Evolutionary conservation across 495 filamentous ascomycete genomes (phyloP).

Genomic region (Neurospora sublineolata): DNA sequence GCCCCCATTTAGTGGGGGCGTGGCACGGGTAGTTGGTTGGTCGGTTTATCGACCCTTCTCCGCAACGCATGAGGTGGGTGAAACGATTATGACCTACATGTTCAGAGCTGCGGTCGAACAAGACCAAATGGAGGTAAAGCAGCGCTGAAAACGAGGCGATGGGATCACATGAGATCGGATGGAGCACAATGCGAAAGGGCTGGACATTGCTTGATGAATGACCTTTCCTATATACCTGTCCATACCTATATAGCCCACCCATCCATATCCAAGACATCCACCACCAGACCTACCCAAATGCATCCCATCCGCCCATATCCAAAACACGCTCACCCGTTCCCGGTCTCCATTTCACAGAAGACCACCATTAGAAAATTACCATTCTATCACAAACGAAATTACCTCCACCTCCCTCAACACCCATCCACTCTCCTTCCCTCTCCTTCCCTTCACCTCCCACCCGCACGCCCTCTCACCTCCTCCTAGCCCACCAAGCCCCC

Average conservation of each 20-base stretch:
- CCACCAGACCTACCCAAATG: not conserved
- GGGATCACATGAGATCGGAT: no score
- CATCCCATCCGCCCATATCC: not conserved
- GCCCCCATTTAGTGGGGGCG: no score
- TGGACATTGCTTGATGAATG: not conserved
- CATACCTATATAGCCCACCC: not conserved
- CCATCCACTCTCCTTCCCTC: not conserved
- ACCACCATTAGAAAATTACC: not conserved
- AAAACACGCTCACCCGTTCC: not conserved
- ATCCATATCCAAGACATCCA: not conserved
- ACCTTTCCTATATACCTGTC: not conserved
- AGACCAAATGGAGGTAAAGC: no score
- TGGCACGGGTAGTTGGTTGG: not conserved
- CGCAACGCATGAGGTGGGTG: no score
- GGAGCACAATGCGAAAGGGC: no score
- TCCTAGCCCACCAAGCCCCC: constrained; percentile 88
- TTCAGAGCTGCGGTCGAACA: no score
- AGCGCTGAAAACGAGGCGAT: no score
- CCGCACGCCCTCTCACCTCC: constrained; percentile 26
- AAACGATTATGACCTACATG: no score
- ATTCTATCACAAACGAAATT: not conserved
- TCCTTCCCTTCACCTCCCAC: not conserved
- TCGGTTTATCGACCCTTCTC: not conserved
- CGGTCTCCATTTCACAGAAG: not conserved
- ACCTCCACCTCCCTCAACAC: not conserved